Conservation (phyloP, 2,329 filamentous ascomycete genomes). For the Sarocladium strictum region DNA sequence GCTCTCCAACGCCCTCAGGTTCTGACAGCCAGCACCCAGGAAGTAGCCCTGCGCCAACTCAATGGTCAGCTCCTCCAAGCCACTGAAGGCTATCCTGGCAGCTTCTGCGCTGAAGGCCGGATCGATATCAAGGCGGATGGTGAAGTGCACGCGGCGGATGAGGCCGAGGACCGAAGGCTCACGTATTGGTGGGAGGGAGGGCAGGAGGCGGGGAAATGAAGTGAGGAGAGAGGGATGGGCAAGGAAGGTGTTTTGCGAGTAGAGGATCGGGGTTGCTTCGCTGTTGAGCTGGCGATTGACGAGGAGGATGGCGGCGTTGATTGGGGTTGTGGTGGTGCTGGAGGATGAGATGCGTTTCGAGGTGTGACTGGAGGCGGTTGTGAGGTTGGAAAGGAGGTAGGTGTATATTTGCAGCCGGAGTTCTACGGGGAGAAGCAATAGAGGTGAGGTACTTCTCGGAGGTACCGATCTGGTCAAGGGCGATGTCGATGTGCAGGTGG, state of each 20-base stretch:
- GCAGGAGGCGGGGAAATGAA: conserved; percentile 32
- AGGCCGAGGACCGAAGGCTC: conserved; percentile 22
- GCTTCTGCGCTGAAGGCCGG: conserved; percentile 24
- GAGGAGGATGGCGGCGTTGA: conserved; percentile 34
- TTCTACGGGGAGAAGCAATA: conserved; percentile 38
- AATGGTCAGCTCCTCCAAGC: conserved; percentile 32
- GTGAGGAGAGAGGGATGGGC: conserved; percentile 35
- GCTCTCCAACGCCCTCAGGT: conserved; percentile 34
- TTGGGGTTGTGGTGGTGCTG: background rate
- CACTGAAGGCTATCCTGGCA: conserved; percentile 28
- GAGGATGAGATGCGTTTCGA: conserved; percentile 12
- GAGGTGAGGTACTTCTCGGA: conserved; percentile 7
- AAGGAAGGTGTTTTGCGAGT: conserved; percentile 36
- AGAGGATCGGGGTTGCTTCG: conserved; percentile 36
- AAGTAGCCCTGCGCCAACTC: conserved; percentile 31
- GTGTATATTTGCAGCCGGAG: conserved; percentile 41
- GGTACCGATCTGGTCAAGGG: too few species aligned
- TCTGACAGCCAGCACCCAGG: conserved; percentile 29
- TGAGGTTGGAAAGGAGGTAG: conserved; percentile 29
- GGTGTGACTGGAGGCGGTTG: conserved; percentile 19
- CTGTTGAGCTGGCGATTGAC: conserved; percentile 33
- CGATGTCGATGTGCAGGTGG: too few species aligned
- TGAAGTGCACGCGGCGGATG: conserved; percentile 33
- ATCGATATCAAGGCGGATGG: conserved; percentile 34
- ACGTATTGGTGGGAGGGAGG: conserved; percentile 25